These are phyloP conservation scores for Nitzschia palea DNA, from an alignment of 108 stramenopile species.

Conservation along the genomic window DNA sequence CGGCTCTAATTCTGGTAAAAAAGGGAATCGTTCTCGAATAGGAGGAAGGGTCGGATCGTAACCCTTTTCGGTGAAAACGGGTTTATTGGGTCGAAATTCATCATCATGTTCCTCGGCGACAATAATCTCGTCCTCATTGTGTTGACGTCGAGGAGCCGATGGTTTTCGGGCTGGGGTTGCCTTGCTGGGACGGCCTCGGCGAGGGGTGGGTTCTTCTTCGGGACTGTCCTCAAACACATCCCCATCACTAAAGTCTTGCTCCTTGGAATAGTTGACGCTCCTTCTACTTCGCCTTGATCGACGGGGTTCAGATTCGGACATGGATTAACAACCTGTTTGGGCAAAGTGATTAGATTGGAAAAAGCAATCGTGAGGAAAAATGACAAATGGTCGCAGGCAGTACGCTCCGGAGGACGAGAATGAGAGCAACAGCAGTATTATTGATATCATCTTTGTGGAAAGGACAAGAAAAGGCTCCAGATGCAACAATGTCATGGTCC, in stretches of 20 bases:
- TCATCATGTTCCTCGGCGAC: slow-evolving; percentile 28
- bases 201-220: slow-evolving; percentile 34
- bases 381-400: not conserved
- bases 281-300: slow-evolving; percentile 47
- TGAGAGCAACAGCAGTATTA: slow-evolving; percentile 2
- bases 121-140: slow-evolving; percentile 14
- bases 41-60: slow-evolving; percentile 77
- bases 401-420: not conserved
- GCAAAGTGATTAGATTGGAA: not conserved
- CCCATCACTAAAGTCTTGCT: slow-evolving; percentile 83
- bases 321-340: not conserved
- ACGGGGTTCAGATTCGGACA: slow-evolving; percentile 17
- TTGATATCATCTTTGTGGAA: no score
- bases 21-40: slow-evolving; percentile 85
- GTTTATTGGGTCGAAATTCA: slow-evolving; percentile 29
- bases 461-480: no score
- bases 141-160: slow-evolving; percentile 1
- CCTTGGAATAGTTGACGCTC: slow-evolving; percentile 73
- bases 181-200: slow-evolving; percentile 30
- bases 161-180: slow-evolving; percentile 5
- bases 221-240: slow-evolving; percentile 69
- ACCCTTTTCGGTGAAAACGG: slow-evolving; percentile 73
- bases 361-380: not conserved
- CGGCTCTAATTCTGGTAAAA: slow-evolving; percentile 89
- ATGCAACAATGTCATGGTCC: no score